Conservation (phyloP, 495 filamentous ascomycete species). For the Articulospora tetracladia region DNA sequence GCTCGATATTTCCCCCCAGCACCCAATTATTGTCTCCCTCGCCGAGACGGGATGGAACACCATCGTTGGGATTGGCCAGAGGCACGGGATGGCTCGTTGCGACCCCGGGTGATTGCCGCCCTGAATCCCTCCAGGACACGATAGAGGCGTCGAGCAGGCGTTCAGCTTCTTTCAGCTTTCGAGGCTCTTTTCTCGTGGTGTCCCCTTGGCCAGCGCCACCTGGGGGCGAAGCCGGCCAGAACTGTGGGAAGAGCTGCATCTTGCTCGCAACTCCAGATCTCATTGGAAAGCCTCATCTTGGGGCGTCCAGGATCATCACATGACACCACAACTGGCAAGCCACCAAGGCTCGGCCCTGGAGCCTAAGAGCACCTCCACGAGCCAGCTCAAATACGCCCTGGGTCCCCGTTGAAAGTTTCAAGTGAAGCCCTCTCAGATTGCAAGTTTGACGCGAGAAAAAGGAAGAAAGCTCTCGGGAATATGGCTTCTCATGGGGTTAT, state of each 20-base stretch:
- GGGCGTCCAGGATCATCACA: background rate
- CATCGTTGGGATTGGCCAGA: background rate
- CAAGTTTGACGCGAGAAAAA: background rate
- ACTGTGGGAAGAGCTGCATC: background rate
- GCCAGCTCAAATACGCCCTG: background rate
- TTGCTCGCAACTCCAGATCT: background rate
- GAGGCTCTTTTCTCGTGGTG: background rate
- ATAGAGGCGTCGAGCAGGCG: background rate
- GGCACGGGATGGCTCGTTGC: background rate
- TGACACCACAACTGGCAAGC: background rate
- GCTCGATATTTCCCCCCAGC: background rate
- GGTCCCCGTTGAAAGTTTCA: background rate
- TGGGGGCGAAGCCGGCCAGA: background rate
- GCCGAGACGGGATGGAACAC: background rate
- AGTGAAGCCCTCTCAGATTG: background rate
- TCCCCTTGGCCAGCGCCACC: background rate
- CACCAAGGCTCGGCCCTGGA: background rate
- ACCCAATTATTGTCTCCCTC: background rate
- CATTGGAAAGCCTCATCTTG: background rate
- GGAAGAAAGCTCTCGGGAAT: background rate
- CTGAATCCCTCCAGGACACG: background rate
- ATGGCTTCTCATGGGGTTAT: background rate
- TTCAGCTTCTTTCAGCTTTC: background rate
- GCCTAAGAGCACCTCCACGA: background rate
- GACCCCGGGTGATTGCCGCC: no score